These are phyloP conservation scores for Eucalyptus shirleyi DNA, from an alignment of 345 rosid genomes.

Conservation along the genomic window DNA sequence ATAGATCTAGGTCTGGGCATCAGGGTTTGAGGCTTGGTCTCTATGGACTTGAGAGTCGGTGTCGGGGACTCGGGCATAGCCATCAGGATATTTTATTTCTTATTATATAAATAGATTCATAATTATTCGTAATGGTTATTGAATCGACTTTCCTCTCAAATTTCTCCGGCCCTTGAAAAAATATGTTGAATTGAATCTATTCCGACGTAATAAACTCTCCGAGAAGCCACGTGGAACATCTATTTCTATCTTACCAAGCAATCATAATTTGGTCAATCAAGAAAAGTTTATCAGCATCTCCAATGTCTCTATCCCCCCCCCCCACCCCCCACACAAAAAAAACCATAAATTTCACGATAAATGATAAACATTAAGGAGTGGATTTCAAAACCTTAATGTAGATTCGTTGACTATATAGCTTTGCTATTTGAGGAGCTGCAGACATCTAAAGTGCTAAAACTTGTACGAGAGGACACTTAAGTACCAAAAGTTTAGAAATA, in stretches of 20 bases:
- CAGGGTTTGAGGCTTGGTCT: too few species aligned
- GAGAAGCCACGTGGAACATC: not conserved
- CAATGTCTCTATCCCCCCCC: not conserved
- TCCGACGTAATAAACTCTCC: not conserved
- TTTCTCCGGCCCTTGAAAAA: not conserved
- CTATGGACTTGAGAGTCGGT: too few species aligned
- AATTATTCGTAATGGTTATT: not conserved
- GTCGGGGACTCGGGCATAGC: not conserved
- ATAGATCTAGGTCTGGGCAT: too few species aligned
- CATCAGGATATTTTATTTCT: not conserved
- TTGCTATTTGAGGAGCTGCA: too few species aligned
- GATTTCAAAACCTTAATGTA: not conserved
- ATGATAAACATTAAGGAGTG: not conserved
- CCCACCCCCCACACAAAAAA: too few species aligned
- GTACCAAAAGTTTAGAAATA: fast-evolving
- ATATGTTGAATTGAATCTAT: not conserved
- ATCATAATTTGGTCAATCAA: not conserved
- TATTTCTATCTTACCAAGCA: not conserved
- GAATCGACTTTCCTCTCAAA: not conserved
- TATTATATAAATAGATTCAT: not conserved
- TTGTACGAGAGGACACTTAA: fast-evolving
- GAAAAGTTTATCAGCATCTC: not conserved
- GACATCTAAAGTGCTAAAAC: too few species aligned
- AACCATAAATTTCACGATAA: not conserved
- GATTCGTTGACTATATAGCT: too few species aligned